These are phyloP conservation scores for Cyberlindnera mrakii DNA, from an alignment of 805 yeast species.

Conservation along the genomic window DNA sequence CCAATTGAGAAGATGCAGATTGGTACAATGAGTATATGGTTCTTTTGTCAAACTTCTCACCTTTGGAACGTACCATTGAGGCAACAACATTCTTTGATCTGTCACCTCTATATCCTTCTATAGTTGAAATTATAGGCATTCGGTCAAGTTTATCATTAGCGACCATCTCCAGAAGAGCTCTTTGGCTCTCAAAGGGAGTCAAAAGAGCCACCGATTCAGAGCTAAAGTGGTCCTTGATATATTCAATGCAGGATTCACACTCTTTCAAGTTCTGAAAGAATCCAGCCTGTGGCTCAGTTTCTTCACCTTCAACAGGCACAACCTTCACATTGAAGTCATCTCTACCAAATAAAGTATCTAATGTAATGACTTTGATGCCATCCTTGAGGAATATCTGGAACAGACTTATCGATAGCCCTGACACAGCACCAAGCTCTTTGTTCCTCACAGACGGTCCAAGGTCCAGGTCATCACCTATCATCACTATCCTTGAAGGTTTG, in stretches of 20 bases:
- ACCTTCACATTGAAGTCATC: slow-evolving; percentile 20
- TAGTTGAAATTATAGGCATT: slow-evolving; percentile 1
- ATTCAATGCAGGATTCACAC: slow-evolving; percentile 40
- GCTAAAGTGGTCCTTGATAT: slow-evolving; percentile 39
- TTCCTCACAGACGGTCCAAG: slow-evolving; percentile 20
- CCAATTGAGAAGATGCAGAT: neutral
- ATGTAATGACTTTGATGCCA: slow-evolving; percentile 8
- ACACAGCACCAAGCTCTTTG: slow-evolving; percentile 6
- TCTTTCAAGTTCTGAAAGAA: slow-evolving; percentile 35
- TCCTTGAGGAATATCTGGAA: slow-evolving; percentile 21
- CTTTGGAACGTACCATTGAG: slow-evolving; percentile 3
- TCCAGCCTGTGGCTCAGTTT: slow-evolving; percentile 22
- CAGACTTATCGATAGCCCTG: slow-evolving; percentile 19
- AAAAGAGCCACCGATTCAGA: slow-evolving; percentile 40
- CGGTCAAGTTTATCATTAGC: slow-evolving; percentile 14
- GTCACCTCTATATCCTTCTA: slow-evolving; percentile 5
- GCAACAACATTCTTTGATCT: slow-evolving; percentile 1
- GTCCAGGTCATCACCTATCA: slow-evolving; percentile 31
- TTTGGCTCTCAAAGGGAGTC: slow-evolving; percentile 36
- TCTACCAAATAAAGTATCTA: neutral
- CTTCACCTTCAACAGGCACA: slow-evolving; percentile 28
- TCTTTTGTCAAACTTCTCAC: neutral
- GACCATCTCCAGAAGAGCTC: slow-evolving; percentile 36
- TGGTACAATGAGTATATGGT: neutral
- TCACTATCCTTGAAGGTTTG: slow-evolving; percentile 22